Evolutionary conservation across 495 filamentous ascomycete genomes (phyloP).

Genomic region (Thozetella sp.): DNA sequence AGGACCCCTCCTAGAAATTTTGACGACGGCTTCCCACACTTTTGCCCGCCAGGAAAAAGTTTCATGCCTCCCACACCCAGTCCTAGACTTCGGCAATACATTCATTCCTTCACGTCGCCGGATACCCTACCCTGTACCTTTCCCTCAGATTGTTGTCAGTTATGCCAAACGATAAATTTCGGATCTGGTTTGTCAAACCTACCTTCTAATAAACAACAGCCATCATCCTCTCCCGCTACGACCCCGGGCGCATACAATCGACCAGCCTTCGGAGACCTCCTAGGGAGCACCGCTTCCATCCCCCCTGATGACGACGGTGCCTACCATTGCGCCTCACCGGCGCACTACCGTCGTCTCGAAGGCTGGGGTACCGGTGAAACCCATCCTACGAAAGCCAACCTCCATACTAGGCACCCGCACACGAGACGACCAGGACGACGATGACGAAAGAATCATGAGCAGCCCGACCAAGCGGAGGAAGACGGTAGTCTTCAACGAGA

Average conservation of each 20-base stretch:
- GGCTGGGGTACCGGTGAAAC: slow-evolving; percentile 34
- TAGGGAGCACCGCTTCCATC: background rate
- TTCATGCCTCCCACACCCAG: background rate
- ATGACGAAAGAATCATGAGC: slow-evolving; percentile 43
- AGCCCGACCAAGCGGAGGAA: slow-evolving; percentile 60
- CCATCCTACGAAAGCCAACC: slow-evolving; percentile 42
- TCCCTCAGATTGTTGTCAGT: background rate
- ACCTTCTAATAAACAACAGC: background rate
- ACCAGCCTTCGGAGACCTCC: background rate
- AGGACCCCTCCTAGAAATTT: slow-evolving; percentile 1
- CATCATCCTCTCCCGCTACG: background rate
- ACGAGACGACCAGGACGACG: slow-evolving; percentile 37
- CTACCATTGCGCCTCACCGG: slow-evolving; percentile 21
- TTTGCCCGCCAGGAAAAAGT: background rate
- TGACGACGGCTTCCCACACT: background rate
- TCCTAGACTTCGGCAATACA: background rate
- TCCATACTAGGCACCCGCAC: slow-evolving; percentile 35
- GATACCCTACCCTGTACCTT: background rate
- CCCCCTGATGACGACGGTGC: slow-evolving; percentile 30
- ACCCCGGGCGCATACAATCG: background rate
- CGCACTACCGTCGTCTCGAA: slow-evolving; percentile 15
- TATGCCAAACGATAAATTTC: background rate
- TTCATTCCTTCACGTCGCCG: background rate
- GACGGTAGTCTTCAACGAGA: slow-evolving; percentile 73
- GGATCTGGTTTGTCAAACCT: background rate